phyloP scores from a whole-genome alignment of 2,329 filamentous ascomycete species.

The Diaporthe citrichinensis region DNA sequence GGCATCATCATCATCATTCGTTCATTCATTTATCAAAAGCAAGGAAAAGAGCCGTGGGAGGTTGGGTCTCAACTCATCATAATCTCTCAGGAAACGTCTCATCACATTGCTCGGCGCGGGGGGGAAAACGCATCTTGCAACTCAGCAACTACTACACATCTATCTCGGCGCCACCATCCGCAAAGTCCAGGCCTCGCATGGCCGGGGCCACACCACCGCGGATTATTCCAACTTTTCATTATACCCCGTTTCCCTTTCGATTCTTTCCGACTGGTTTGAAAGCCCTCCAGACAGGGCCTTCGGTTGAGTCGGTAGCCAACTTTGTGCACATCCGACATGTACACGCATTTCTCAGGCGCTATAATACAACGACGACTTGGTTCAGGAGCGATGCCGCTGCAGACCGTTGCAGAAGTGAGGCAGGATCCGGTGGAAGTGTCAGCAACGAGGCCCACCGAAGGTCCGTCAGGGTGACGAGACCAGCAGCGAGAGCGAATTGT shows the following conservation, averaged over 20 bases:
- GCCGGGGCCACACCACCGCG: not conserved
- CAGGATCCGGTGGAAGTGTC: not conserved
- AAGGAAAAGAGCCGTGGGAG: constrained; percentile 31
- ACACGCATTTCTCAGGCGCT: constrained; percentile 27
- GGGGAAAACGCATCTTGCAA: constrained; percentile 34
- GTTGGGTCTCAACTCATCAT: constrained; percentile 30
- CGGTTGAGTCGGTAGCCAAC: not conserved
- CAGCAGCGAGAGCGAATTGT: not conserved
- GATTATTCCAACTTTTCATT: constrained; percentile 10
- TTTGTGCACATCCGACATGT: constrained; percentile 21
- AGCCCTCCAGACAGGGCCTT: not conserved
- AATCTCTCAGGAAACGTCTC: constrained; percentile 32
- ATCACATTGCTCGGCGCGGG: constrained; percentile 38
- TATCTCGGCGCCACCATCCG: constrained; percentile 23
- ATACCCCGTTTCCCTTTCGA: constrained; percentile 24
- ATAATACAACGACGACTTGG: constrained; percentile 23
- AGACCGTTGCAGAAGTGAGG: not conserved
- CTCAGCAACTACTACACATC: constrained; percentile 32
- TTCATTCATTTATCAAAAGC: constrained; percentile 30
- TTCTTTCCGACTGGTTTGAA: not conserved
- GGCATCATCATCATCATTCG: constrained; percentile 22
- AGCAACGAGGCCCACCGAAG: constrained; percentile 1
- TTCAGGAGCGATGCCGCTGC: not conserved
- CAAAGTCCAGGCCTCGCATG: not conserved
- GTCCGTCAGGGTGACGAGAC: not conserved